These are phyloP conservation scores for Phytophthora tubulina DNA, from an alignment of 352 stramenopile species.

Conservation along the genomic window DNA sequence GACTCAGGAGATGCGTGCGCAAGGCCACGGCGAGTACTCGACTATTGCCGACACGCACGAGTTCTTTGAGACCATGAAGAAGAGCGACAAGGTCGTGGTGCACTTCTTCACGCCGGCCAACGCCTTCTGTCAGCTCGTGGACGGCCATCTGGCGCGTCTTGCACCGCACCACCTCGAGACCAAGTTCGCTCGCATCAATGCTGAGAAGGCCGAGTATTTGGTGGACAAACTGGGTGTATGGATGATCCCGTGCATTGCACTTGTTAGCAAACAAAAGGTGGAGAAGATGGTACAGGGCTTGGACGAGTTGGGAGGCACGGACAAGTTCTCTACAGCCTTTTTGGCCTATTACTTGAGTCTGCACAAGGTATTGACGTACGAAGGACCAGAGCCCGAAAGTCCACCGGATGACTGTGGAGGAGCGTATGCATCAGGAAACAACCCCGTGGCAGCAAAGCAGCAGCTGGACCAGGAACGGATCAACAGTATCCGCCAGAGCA, in stretches of 20 bases:
- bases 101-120: conserved; percentile 97
- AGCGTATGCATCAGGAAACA: conserved; percentile 53
- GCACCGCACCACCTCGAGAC: conserved; percentile 95
- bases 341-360: conserved; percentile 92
- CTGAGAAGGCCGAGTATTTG: conserved; percentile 97
- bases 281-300: conserved; percentile 96
- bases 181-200: conserved; percentile 96
- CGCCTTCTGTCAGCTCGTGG: conserved; percentile 93
- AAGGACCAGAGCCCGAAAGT: conserved; percentile 87
- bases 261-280: conserved; percentile 96
- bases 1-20: conserved; percentile 77
- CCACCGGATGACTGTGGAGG: conserved; percentile 73
- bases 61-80: conserved; percentile 97
- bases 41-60: conserved; percentile 93
- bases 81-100: conserved; percentile 91
- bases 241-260: conserved; percentile 96
- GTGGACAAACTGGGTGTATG: conserved; percentile 96
- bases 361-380: conserved; percentile 97
- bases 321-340: conserved; percentile 94
- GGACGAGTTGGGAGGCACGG: conserved; percentile 94
- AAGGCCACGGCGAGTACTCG: conserved; percentile 89
- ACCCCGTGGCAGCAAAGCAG: conserved; percentile 45
- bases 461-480: conserved; percentile 57
- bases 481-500: conserved; percentile 84
- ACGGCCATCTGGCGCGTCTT: conserved; percentile 93